Conservation (phyloP, 805 yeast species). For the Scheffersomyces lignosus region DNA sequence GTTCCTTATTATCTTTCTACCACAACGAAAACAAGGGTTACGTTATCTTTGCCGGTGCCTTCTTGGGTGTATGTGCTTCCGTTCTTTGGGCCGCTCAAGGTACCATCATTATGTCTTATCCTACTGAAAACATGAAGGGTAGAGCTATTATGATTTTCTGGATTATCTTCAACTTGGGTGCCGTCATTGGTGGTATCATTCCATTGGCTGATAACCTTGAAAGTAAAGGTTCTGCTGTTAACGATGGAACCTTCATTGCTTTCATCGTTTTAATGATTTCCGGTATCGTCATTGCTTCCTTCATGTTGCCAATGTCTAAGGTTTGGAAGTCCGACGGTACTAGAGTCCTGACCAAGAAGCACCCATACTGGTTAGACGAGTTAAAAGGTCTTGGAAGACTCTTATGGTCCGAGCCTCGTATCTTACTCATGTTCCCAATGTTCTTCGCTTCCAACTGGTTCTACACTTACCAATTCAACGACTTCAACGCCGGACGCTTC, state of each 20-base stretch:
- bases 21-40: conserved; percentile 50
- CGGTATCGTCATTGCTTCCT: conserved; percentile 47
- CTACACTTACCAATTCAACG: conserved; percentile 64
- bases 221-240: conserved; percentile 31
- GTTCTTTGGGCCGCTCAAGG: conserved; percentile 62
- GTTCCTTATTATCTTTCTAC: conserved; percentile 49
- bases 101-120: conserved; percentile 56
- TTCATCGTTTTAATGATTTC: conserved; percentile 51
- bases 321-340: conserved; percentile 54
- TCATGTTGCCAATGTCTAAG: conserved; percentile 48
- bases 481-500: conserved; percentile 54
- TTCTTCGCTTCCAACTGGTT: conserved; percentile 66
- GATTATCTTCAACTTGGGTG: conserved; percentile 63
- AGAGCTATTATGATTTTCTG: conserved; percentile 55
- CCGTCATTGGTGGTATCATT: conserved; percentile 57
- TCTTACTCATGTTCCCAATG: conserved; percentile 56
- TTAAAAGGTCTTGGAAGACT: conserved; percentile 38
- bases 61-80: conserved; percentile 56
- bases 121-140: conserved; percentile 54
- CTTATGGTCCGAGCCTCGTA: conserved; percentile 42
- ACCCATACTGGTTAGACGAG: conserved; percentile 49
- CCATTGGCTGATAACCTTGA: conserved; percentile 56
- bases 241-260: conserved; percentile 54
- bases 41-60: conserved; percentile 57
- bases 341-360: conserved; percentile 43